Evolutionary conservation across 2,329 filamentous ascomycete species (phyloP).

Genomic region (Sclerotinia subarctica): DNA sequence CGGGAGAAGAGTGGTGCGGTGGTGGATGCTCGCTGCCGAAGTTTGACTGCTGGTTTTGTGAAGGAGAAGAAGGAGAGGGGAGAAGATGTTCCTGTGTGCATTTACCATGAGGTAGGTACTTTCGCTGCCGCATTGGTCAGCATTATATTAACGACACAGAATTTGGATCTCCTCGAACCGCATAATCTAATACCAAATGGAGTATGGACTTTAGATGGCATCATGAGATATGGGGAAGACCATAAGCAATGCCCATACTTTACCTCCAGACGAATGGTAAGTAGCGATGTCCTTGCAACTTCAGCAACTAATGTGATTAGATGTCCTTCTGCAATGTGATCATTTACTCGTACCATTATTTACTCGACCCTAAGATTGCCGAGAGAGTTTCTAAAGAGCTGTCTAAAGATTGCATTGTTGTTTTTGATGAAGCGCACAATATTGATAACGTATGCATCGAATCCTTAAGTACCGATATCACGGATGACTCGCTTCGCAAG

Average conservation of each 20-base stretch:
- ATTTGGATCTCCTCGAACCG: slow-evolving; percentile 89
- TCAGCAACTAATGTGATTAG: slow-evolving; percentile 43
- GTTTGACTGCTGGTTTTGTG: slow-evolving; percentile 92
- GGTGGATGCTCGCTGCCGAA: slow-evolving; percentile 93
- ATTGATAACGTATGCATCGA: slow-evolving; percentile 99
- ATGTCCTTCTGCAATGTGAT: slow-evolving; percentile 99
- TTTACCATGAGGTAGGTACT: slow-evolving; percentile 79
- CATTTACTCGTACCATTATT: slow-evolving; percentile 98
- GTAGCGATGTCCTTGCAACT: slow-evolving; percentile 29
- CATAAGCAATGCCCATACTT: slow-evolving; percentile 99
- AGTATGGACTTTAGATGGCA: slow-evolving; percentile 90
- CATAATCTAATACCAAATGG: slow-evolving; percentile 93
- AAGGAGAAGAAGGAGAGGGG: slow-evolving; percentile 96
- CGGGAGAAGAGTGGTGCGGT: slow-evolving; percentile 91
- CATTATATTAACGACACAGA: slow-evolving; percentile 48
- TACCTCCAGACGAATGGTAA: slow-evolving; percentile 86
- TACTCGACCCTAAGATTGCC: slow-evolving; percentile 96
- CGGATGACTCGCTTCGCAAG: slow-evolving; percentile 88
- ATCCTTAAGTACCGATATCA: slow-evolving; percentile 92
- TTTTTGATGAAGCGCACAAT: slow-evolving; percentile 98
- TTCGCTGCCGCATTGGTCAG: neutral
- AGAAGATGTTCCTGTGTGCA: slow-evolving; percentile 89
- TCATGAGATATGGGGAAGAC: slow-evolving; percentile 86
- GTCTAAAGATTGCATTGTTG: slow-evolving; percentile 96
- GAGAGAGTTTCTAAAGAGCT: slow-evolving; percentile 79